Base-by-base conservation (phyloP, 495 filamentous ascomycete species). In the Penicillium manginii region DNA sequence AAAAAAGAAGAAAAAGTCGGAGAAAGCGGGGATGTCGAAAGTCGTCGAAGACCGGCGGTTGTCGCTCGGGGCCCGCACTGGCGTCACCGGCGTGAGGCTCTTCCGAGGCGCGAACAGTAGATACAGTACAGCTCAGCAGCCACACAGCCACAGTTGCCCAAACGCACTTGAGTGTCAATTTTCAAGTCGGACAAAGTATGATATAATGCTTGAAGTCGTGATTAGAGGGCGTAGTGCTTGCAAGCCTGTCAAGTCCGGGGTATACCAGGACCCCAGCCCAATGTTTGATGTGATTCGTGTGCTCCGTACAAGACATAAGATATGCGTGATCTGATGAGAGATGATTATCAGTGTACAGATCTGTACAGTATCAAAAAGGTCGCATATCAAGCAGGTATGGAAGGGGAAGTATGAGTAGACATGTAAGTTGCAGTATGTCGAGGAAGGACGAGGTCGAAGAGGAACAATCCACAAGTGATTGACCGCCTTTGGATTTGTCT, bases 401-500 rank as follows among this genome's bases (percentile, higher is more conserved):
- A n/a, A n/a, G n/a, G n/a, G n/a, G 4, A 8, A 29, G 9, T 29
- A 29, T 29, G 26, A 29, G 26, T 29, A 8, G 26, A 29, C 6
- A 29, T 29, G 26, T 5, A 29, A 29, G 26, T 29, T 5, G 26
- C 6, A 29, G 26, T 29, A 29, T 29, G 26, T 29, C 26, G 26
- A 29, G 26, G 26, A 29, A 29, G 26, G 26, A 29, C 26, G 9
- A 2, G 15, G 7, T 17, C 18, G 42, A 17, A 45, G 42, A 21
- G 14, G n/a, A 10, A 8, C 9, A 21, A 21, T 29, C 26, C 6
- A 4, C 5, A 8, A 10, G 42, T 3, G 42, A 1, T 10, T 45
- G 15, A 21, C 42, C 42, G 42, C 42, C 17, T 17, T 21, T 2
- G 18, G 0, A 21, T n/a, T 58, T 58, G 61, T 55, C 61, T 42